Conservation (phyloP, 106 monocot genomes). For the Posidonia australis region DNA sequence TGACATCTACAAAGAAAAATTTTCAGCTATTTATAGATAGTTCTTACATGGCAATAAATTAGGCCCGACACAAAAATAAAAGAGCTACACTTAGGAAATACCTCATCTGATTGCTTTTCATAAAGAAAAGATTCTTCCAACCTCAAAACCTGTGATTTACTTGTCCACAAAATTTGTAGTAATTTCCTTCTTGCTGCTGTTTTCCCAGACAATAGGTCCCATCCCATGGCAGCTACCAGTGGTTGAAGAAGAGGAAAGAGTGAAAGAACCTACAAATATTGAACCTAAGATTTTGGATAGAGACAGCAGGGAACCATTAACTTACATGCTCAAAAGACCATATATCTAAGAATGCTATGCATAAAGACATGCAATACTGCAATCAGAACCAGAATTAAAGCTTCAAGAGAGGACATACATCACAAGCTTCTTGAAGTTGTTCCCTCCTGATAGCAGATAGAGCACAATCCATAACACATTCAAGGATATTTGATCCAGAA, state of each 20-base stretch:
- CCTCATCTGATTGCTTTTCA: constrained; percentile 62
- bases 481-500: constrained; percentile 64
- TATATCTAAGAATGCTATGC: background rate
- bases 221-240: constrained; percentile 81
- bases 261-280: constrained; percentile 49
- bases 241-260: constrained; percentile 94
- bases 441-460: constrained; percentile 57
- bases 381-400: background rate
- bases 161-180: constrained; percentile 74
- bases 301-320: background rate
- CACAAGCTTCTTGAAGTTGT: constrained; percentile 72
- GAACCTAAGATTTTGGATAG: background rate
- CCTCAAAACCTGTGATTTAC: constrained; percentile 70
- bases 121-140: constrained; percentile 59
- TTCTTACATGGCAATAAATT: background rate
- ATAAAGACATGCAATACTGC: background rate
- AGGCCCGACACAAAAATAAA: background rate
- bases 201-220: constrained; percentile 84
- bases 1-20: constrained; percentile 45
- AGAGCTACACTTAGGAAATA: constrained; percentile 11
- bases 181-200: constrained; percentile 55
- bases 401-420: constrained; percentile 45
- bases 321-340: background rate
- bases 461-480: constrained; percentile 59
- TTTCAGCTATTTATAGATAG: background rate